phyloP scores from a whole-genome alignment of 768 basidiomycete genomes.

The Xerocomellus chrysenteron region DNA sequence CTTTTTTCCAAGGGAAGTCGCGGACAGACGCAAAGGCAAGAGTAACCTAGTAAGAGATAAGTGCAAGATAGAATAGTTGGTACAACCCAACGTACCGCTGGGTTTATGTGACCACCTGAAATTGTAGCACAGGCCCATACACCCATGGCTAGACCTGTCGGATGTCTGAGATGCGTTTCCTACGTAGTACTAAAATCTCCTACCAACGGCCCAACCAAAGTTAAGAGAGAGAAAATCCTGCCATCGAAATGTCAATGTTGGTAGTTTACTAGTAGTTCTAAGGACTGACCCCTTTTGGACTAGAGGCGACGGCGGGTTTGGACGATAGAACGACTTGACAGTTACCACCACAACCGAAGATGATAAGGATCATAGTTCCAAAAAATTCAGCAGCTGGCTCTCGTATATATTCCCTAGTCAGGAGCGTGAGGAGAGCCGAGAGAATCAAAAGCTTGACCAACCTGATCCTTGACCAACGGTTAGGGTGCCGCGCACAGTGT shows the following conservation, averaged over 20 bases:
- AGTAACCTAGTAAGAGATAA: constrained; percentile 53
- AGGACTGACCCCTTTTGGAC: constrained; percentile 54
- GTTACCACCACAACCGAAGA: constrained; percentile 58
- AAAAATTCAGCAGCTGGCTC: constrained; percentile 67
- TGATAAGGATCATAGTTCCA: constrained; percentile 55
- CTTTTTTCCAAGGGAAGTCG: constrained; percentile 78
- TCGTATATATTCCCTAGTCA: constrained; percentile 42
- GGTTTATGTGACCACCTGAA: constrained; percentile 77
- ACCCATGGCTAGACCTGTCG: constrained; percentile 54
- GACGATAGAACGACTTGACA: constrained; percentile 56
- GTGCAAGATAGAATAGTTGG: not conserved
- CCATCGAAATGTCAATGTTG: not conserved
- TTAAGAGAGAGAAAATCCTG: constrained; percentile 27
- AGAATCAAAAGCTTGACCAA: constrained; percentile 21
- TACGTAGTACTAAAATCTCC: not conserved
- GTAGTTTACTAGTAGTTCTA: not conserved
- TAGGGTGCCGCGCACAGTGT: constrained; percentile 43
- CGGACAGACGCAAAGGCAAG: constrained; percentile 66
- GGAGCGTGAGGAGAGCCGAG: constrained; percentile 1
- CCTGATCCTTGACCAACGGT: constrained; percentile 58
- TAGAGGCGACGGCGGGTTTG: constrained; percentile 43
- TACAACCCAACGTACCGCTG: constrained; percentile 45
- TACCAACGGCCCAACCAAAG: constrained; percentile 35
- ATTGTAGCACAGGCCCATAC: constrained; percentile 67
- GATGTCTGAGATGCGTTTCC: not conserved